Evolutionary conservation across 371 early-diverging fungal genomes (phyloP).

Genomic region (Mortierella polycephala): DNA sequence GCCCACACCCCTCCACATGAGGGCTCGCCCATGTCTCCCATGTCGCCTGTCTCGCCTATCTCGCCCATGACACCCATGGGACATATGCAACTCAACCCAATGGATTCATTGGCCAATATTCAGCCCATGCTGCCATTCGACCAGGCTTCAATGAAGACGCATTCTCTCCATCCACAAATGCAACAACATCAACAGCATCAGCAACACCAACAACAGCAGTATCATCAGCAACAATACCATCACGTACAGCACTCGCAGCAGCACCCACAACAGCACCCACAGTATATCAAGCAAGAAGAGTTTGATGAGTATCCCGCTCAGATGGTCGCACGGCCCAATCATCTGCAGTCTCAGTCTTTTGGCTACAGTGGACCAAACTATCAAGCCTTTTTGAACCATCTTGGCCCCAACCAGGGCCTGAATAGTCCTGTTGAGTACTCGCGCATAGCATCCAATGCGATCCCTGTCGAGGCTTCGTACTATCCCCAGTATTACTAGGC

Average conservation of each 20-base stretch:
- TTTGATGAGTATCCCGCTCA: conserved; percentile 13
- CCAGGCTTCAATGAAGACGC: conserved; percentile 10
- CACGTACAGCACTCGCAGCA: conserved; percentile 13
- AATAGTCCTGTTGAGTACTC: conserved; percentile 23
- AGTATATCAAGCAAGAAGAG: conserved; percentile 17
- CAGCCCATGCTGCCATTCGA: conserved; percentile 37
- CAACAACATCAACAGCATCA: conserved; percentile 11
- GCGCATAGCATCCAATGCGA: conserved; percentile 3
- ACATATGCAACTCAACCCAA: conserved; percentile 24
- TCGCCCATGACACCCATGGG: conserved; percentile 43
- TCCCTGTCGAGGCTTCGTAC: conserved; percentile 13
- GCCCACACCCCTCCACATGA: conserved; percentile 44
- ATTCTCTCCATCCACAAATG: conserved; percentile 12
- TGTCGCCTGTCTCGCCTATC: conserved; percentile 48
- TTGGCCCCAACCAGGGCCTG: conserved; percentile 22
- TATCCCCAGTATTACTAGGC: conserved; percentile 24
- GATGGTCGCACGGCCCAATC: conserved; percentile 9
- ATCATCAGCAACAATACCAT: conserved; percentile 9
- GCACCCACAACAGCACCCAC: conserved; percentile 5
- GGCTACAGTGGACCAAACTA: conserved; percentile 14
- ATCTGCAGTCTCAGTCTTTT: conserved; percentile 17
- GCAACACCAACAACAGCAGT: conserved; percentile 22
- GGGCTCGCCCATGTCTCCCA: conserved; percentile 14
- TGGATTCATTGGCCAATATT: conserved; percentile 34
- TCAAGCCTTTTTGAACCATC: conserved; percentile 26